Evolutionary conservation across 371 early-diverging fungal species (phyloP).

Genomic region (Syncephalastrum sp.): DNA sequence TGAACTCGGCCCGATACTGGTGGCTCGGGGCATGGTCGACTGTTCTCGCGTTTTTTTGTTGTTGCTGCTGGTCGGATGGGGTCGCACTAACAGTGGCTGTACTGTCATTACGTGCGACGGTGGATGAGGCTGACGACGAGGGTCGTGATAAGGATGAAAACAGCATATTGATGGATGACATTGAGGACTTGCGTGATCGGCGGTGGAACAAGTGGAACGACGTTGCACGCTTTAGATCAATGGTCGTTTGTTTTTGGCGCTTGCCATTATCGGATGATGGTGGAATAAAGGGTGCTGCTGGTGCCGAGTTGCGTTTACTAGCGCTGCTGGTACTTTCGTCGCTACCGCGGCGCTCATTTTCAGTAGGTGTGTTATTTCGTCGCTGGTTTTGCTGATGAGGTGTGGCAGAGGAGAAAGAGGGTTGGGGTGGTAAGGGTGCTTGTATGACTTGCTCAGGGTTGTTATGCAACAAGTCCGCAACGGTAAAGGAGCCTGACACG

Average conservation of each 20-base stretch:
- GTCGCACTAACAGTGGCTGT: no score
- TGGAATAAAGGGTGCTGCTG: no score
- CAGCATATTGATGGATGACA: slow-evolving; percentile 14
- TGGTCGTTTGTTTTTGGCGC: no score
- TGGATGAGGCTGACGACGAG: no score
- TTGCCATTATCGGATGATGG: no score
- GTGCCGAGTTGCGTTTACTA: neutral
- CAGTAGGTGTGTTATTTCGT: neutral
- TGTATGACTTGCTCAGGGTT: neutral
- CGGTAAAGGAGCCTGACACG: slow-evolving; percentile 25
- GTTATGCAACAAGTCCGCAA: slow-evolving; percentile 9
- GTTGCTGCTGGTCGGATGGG: slow-evolving; percentile 1
- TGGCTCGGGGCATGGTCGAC: neutral
- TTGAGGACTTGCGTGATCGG: slow-evolving; percentile 19
- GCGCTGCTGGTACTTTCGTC: neutral
- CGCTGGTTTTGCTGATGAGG: neutral
- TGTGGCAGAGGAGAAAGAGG: neutral
- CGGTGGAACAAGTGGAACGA: slow-evolving; percentile 1
- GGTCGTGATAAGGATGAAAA: slow-evolving; percentile 6
- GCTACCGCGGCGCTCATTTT: neutral
- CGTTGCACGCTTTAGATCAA: no score
- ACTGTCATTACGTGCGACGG: no score
- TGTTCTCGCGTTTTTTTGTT: neutral
- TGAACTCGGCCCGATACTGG: slow-evolving; percentile 36
- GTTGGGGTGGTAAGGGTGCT: slow-evolving; percentile 1